Evolutionary conservation across 768 basidiomycete genomes (phyloP).

Genomic region (Kwoniella dejecticola): DNA sequence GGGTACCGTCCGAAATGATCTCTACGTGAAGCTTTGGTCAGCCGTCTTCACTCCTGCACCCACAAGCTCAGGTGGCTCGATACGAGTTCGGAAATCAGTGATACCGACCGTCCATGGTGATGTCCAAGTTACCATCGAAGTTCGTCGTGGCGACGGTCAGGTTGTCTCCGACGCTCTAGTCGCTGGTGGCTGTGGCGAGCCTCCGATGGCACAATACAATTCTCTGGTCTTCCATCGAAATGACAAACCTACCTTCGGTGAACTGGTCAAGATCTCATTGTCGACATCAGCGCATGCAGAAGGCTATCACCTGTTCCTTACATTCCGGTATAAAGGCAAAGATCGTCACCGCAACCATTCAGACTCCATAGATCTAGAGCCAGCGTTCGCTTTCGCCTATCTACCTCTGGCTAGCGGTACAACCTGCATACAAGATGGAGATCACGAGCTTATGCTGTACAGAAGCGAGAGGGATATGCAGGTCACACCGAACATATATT

Average conservation of each 20-base stretch:
- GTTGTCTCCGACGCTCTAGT: constrained; percentile 68
- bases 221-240: constrained; percentile 89
- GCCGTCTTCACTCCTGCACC: constrained; percentile 72
- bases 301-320: constrained; percentile 90
- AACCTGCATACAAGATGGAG: constrained; percentile 85
- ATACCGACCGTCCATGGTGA: constrained; percentile 59
- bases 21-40: constrained; percentile 95
- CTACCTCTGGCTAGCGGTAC: constrained; percentile 80
- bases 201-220: constrained; percentile 73
- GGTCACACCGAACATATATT: constrained; percentile 70
- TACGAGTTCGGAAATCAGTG: constrained; percentile 40
- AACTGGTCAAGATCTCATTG: constrained; percentile 83
- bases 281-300: constrained; percentile 62
- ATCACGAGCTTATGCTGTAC: constrained; percentile 81
- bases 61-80: constrained; percentile 29
- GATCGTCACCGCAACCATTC: constrained; percentile 25
- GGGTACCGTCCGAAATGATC: constrained; percentile 85
- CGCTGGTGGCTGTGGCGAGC: constrained; percentile 82
- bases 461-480: constrained; percentile 71
- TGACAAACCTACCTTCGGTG: constrained; percentile 86
- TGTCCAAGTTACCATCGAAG: constrained; percentile 88
- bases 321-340: constrained; percentile 70
- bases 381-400: constrained; percentile 88
- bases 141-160: constrained; percentile 71
- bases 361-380: constrained; percentile 61